A percentile compares a stretch with the other conserved stretches of the same genome.
phyloP scores from a whole-genome alignment of 345 rosid genomes.

The Trapa bicornis region DNA sequence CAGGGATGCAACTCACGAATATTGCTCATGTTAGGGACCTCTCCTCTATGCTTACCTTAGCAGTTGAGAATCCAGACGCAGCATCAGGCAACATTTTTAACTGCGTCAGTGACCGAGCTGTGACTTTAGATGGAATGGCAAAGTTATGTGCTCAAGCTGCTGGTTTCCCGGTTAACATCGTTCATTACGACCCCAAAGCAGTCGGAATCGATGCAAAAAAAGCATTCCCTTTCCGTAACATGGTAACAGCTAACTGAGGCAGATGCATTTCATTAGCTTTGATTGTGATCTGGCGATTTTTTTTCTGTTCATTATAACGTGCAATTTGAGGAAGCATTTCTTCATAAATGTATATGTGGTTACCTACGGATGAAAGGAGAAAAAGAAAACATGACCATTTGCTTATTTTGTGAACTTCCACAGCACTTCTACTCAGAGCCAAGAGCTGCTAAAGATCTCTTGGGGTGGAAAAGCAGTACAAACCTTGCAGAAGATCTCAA shows the following conservation, averaged over 20 bases:
- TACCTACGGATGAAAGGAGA: too few relatives aligned
- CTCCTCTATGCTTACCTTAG: slow-evolving; percentile 73
- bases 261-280: background rate
- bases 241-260: slow-evolving; percentile 32
- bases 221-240: slow-evolving; percentile 87
- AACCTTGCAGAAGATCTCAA: slow-evolving; percentile 76
- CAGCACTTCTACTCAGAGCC: slow-evolving; percentile 97
- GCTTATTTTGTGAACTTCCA: slow-evolving; percentile 1
- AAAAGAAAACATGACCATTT: too few relatives aligned
- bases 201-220: slow-evolving; percentile 76
- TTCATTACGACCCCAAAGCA: slow-evolving; percentile 87
- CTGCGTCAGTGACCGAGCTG: slow-evolving; percentile 82
- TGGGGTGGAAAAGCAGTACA: slow-evolving; percentile 62
- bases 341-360: too few relatives aligned
- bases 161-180: slow-evolving; percentile 51
- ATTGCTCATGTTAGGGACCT: slow-evolving; percentile 72
- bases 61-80: slow-evolving; percentile 62
- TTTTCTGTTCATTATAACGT: background rate
- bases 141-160: slow-evolving; percentile 86
- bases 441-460: slow-evolving; percentile 76
- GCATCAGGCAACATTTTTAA: slow-evolving; percentile 66
- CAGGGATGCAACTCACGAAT: slow-evolving; percentile 87
- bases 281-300: too few relatives aligned
- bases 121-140: slow-evolving; percentile 90
- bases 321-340: background rate